Evolutionary conservation across 1,284 basidiomycete species (phyloP).

Genomic region (Salmacisia buchloeana): DNA sequence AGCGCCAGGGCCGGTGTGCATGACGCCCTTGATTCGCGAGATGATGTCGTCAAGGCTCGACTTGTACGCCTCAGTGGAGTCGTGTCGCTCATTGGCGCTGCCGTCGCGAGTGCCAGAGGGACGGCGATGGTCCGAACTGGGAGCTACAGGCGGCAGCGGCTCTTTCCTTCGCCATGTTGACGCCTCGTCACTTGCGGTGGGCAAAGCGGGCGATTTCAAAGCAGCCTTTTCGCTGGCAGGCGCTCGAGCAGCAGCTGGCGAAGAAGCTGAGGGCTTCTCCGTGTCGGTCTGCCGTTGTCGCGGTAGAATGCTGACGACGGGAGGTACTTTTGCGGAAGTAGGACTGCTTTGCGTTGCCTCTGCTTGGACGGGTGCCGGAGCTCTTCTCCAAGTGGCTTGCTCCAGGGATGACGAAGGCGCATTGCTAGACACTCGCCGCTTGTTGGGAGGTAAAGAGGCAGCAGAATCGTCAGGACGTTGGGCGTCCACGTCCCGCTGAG

Average conservation of each 20-base stretch:
- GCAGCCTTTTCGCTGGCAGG: neutral
- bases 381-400: neutral
- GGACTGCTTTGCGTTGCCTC: neutral
- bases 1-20: neutral
- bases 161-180: neutral
- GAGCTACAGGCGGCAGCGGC: neutral
- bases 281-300: neutral
- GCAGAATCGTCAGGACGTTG: too few species aligned
- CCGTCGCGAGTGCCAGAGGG: too few species aligned
- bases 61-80: conserved; percentile 1
- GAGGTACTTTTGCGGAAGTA: neutral
- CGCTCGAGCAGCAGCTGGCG: neutral
- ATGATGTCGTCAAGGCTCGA: conserved; percentile 16
- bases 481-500: too few species aligned
- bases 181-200: neutral
- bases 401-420: neutral
- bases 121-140: neutral
- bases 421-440: too few species aligned
- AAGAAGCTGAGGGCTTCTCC: neutral
- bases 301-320: neutral
- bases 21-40: conserved; percentile 9
- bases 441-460: too few species aligned
- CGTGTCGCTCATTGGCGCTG: neutral
- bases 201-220: neutral
- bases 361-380: neutral